Evolutionary conservation across 306 rosid species (phyloP), one percentile per base, ranked within the genome.

Genomic region (Gynostemma pentaphyllum): DNA sequence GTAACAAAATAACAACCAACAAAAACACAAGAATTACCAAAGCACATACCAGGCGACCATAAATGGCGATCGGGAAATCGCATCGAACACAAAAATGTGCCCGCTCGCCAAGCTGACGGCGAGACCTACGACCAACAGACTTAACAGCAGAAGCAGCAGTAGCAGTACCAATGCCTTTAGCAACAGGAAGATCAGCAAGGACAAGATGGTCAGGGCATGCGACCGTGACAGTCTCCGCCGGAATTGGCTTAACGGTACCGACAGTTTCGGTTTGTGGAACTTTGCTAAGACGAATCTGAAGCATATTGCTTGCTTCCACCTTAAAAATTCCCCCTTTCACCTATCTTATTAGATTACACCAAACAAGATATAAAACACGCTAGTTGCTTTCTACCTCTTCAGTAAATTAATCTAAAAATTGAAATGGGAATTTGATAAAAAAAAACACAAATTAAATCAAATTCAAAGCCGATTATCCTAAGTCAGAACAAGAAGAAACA

Each of bases 131-230:
- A 13, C 97, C 99, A 16, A 85, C 69, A n/a, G 80, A 82, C 85
- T 85, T 94, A 18, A 84, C 83, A 48, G 72, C 75, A 1, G 95
- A 81, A 72, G 83, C 76, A 56, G 86, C 59, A 46, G 87, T 81
- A 56, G 95, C 91, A 0, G 83, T 80, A 40, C 99, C 99, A 44
- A 88, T 94, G 51, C 97, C 99, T 80, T 89, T 89, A 5, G 97
- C 99, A 7, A 94, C 99, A 32, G 97, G 89, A 64, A 94, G 99
- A 76, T 94, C 91, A 55, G 99, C 97, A 62, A 94, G 91, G 61
- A 94, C 82, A 37, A 94, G 85, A 77, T 94, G 99, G 69, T 94
- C 97, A 16, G 99, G 97, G 76, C 99, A 94, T 0, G 97, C 97
- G n/a, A 89, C 97, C 1, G 85, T 94, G 70, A 84, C 94, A 57